Evolutionary conservation across 495 filamentous ascomycete species (phyloP), one percentile per base, ranked within the genome.

Genomic region (Hypoxylon fragiforme): DNA sequence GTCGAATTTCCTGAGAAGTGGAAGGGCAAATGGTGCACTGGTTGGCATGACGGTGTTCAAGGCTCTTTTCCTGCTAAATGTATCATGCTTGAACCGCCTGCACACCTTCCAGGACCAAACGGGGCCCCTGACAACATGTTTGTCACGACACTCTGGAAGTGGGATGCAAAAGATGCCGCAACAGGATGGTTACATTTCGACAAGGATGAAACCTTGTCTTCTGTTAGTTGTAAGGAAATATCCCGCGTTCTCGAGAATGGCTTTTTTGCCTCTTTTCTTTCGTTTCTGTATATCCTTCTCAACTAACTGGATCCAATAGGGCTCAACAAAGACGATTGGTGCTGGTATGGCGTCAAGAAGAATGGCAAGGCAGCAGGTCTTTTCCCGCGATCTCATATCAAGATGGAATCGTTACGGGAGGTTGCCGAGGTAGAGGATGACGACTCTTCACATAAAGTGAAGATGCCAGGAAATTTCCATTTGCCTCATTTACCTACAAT

Each of bases 1-100:
- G 50, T 79, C 13, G 63, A 68, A n/a, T 77, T 75, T 31, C 76
- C 73, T 1, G 70, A 70, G 30, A 69, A 66, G 35, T 79, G 73
- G 66, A 64, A 62, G 7, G 74, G 76, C 4, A 69, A 72, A 44
- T 79, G 72, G 70, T 73, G 71, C 26, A 53, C 70, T 1, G 74
- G 76, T 12, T 67, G 75, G 52, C 76, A 79, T 34, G 75, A 79
- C 36, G 75, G 76, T 16, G 50, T 50, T 37, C 66, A 67, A 46
- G 75, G 75, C 5, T 54, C 63, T n/a, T 75, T 78, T 53, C 71
- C 71, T 15, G 59, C 66, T 24, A 70, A 69, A 37, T 35, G 48
- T n/a, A 53, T 79, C 31, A 51, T 63, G 18, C 50, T 78, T 6
- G 62, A 70, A 28, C 31, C 54, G 31, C 73, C 76, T 11, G 46